These are phyloP conservation scores for Acorus gramineus DNA, from an alignment of 106 monocot species.

Conservation along the genomic window DNA sequence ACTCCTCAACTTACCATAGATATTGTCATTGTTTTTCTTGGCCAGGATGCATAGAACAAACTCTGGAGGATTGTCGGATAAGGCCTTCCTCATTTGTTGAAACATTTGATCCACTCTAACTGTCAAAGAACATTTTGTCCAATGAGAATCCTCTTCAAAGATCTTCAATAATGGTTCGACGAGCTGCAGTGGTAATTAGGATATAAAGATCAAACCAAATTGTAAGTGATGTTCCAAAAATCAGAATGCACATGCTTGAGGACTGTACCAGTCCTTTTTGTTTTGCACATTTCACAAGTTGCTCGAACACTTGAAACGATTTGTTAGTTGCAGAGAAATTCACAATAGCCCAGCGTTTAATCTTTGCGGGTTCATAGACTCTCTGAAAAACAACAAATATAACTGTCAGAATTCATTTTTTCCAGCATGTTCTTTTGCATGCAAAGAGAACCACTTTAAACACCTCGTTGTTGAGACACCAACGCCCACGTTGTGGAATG, in stretches of 20 bases:
- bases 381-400: too few species aligned
- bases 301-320: conserved; percentile 28
- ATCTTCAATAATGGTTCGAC: conserved; percentile 43
- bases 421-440: too few species aligned
- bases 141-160: conserved; percentile 49
- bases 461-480: conserved; percentile 96
- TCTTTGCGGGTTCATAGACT: conserved; percentile 9
- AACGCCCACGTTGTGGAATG: conserved; percentile 62
- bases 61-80: conserved; percentile 44
- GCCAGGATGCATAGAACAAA: conserved; percentile 79
- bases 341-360: conserved; percentile 69
- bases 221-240: neutral
- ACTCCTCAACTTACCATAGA: conserved; percentile 50
- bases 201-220: neutral
- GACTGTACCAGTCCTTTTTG: conserved; percentile 80
- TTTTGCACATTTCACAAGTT: conserved; percentile 60
- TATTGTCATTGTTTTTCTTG: conserved; percentile 70
- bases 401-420: too few species aligned
- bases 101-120: conserved; percentile 78
- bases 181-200: conserved; percentile 25
- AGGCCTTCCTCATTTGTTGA: conserved; percentile 32
- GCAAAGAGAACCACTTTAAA: conserved; percentile 7
- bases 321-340: conserved; percentile 87
- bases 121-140: conserved; percentile 34
- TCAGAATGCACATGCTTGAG: neutral